Base-by-base conservation (phyloP, 2,329 filamentous ascomycete species). In the Ceratocystis harringtonii region DNA sequence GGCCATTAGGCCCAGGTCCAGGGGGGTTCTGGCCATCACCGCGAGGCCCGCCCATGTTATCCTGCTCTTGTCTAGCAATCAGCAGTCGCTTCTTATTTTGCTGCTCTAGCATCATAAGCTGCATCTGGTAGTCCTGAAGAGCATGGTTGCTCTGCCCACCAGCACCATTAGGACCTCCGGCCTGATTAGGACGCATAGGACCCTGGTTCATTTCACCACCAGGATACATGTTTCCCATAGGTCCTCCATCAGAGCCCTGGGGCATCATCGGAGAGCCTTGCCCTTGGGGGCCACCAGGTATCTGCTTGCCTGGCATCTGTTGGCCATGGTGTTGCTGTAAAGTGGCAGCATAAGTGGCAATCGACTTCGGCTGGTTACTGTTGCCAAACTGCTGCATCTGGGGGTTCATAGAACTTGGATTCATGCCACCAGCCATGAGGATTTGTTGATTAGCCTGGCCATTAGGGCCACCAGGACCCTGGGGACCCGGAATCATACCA, bases 71-170 rank as follows among this genome's bases (percentile, higher is more conserved):
- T 19, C 89, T 84, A 45, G 89, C 89, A 88, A 91, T 90, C 79
- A 91, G 85, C 61, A 92, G 79, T 19, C 89, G 80, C 75, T 91
- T 92, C 79, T 92, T 92, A 71, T 92, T 92, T 75, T 92, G 88
- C 75, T 92, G 89, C 75, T 92, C 89, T 17, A 92, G 80, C 62
- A 92, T 76, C 89, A 92, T 92, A 72, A 92, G 77, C 74, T 92
- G 89, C 88, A 92, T 92, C 77, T 92, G 89, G 71, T 92, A 92
- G 74, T 94, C 89, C 74, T 92, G 88, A 58, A 92, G 79, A 25
- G 89, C 89, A 73, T 92, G 88, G 73, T 90, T 92, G 75, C 86
- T 88, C 32, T 64, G 65, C 30, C 66, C 66, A 6, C 58, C 57
- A 17, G 66, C 80, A 68, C 75, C 79, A 17, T 75, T 76, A 69